Conservation (phyloP, 2,329 filamentous ascomycete genomes). For the Myriosclerotinia duriaeana region DNA sequence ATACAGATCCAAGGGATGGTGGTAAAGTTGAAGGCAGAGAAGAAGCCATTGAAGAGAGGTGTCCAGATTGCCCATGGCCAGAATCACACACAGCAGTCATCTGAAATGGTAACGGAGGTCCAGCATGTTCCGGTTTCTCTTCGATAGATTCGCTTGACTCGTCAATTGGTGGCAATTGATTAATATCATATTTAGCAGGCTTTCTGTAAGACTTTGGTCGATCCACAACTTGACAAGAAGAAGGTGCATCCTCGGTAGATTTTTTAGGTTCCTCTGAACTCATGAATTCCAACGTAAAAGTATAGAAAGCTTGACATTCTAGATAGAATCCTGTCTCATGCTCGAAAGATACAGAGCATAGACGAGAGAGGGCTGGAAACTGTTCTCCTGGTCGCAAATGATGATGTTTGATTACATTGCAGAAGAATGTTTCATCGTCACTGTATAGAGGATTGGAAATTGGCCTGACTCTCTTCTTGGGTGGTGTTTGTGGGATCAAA, state of each 20-base stretch:
- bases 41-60: background rate
- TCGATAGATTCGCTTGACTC: conserved; percentile 6
- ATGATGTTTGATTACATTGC: conserved; percentile 5
- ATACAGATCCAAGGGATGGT: background rate
- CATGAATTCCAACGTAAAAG: conserved; percentile 12
- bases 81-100: background rate
- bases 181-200: conserved; percentile 14
- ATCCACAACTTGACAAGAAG: background rate
- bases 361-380: background rate
- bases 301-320: conserved; percentile 12
- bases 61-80: background rate
- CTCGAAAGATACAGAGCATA: conserved; percentile 3
- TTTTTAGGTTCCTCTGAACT: background rate
- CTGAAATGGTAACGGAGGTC: background rate
- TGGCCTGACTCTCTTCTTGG: conserved; percentile 17
- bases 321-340: conserved; percentile 12
- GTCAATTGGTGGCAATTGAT: background rate
- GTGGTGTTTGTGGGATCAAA: background rate
- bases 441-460: conserved; percentile 20
- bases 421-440: conserved; percentile 11
- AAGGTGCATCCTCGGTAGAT: background rate
- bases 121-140: background rate
- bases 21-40: background rate
- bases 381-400: background rate
- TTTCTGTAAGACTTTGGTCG: conserved; percentile 10